Evolutionary conservation across 2,329 filamentous ascomycete genomes (phyloP), one percentile per base, ranked within the genome.

Genomic region (Fusarium oxysporum): DNA sequence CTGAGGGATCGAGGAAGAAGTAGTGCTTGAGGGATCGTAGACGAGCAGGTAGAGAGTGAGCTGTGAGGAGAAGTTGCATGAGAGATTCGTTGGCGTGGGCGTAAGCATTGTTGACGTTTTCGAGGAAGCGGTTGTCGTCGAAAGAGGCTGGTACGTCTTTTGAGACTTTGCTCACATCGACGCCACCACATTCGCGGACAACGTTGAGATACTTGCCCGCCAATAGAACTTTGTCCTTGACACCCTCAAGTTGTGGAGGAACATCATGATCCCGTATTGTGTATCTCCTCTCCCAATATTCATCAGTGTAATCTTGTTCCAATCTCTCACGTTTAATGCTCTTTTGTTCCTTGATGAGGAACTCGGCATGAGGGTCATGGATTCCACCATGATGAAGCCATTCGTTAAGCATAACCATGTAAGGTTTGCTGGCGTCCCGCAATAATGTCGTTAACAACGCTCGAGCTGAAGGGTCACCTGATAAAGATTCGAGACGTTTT

Each of bases 131-230:
- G 63, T 87, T 91, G 81, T 99, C 96, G 80, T 98, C 95, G 79
- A 99, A 97, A 9, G 94, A 96, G 53, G 90, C 90, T 3, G 96
- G 96, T n/a, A 97, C 92, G 77, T 98, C 94, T 77, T 91, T 90
- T 43, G 95, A 93, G 69, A 92, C 92, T 81, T 96, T 94, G 85
- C 93, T 96, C 63, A 97, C 92, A 82, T 98, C 95, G 50, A 98
- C 95, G 50, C 96, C 96, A 65, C 96, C 96, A 78, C 96, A 99
- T 83, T 99, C 96, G 69, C 96, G 91, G 23, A 99, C 96, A 7
- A 99, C 96, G 75, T 99, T 99, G 57, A 99, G 89, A 80, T 99
- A 99, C 81, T 99, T 99, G 43, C 96, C 96, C 23, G 96, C 96
- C 38, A 99, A 87, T 5, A 99, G 86, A 3, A 98, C 96, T 82